Conservation (phyloP, 2,329 filamentous ascomycete species). For the Dactylonectria macrodidyma region DNA sequence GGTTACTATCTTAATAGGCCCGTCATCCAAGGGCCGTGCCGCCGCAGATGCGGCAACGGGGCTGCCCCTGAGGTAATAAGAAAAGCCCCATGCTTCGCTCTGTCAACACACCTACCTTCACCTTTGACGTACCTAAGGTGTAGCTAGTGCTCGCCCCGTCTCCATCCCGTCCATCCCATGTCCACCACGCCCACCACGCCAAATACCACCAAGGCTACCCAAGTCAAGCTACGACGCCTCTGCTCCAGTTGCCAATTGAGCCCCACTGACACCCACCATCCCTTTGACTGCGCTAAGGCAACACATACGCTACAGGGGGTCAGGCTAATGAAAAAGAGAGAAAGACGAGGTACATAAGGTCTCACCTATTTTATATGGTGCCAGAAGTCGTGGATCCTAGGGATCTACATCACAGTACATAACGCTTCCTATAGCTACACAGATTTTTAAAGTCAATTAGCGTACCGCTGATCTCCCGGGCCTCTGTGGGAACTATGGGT, state of each 20-base stretch:
- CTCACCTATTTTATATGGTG: no score
- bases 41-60: slow-evolving; percentile 27
- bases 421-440: no score
- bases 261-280: slow-evolving; percentile 44
- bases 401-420: no score
- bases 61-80: slow-evolving; percentile 30
- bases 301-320: no score
- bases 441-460: no score
- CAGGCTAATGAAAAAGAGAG: no score
- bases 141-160: slow-evolving; percentile 40
- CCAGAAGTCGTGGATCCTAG: no score
- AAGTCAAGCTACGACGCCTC: slow-evolving; percentile 18
- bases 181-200: slow-evolving; percentile 18
- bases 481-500: no score
- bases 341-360: no score
- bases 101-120: slow-evolving; percentile 33
- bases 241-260: slow-evolving; percentile 39
- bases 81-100: slow-evolving; percentile 21
- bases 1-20: slow-evolving; percentile 2
- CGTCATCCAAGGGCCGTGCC: slow-evolving; percentile 24
- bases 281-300: no score
- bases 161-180: slow-evolving; percentile 40
- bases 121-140: slow-evolving; percentile 27
- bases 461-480: no score
- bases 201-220: slow-evolving; percentile 25